Conservation (phyloP, 2,329 filamentous ascomycete genomes). For the Ophiostoma fasciatum region DNA sequence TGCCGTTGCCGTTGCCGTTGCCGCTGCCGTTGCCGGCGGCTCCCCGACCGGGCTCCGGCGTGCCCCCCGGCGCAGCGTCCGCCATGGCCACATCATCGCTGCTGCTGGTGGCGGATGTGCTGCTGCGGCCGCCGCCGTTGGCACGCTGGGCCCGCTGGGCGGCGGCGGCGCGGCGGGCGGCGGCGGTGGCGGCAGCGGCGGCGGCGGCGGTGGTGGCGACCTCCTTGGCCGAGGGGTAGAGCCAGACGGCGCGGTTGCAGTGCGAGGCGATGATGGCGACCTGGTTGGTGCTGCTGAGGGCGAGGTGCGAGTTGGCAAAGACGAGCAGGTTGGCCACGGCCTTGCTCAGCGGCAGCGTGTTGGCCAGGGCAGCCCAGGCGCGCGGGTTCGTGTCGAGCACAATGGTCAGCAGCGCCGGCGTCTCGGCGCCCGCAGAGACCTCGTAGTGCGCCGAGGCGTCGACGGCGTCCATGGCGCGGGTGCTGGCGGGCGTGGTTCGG, state of each 20-base stretch:
- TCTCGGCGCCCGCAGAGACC: constrained; percentile 35
- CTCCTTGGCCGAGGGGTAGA: constrained; percentile 52
- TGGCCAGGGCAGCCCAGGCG: constrained; percentile 65
- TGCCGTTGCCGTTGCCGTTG: background rate
- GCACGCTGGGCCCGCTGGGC: no score
- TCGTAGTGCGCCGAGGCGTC: constrained; percentile 48
- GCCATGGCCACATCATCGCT: constrained; percentile 6
- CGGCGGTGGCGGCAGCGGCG: constrained; percentile 11
- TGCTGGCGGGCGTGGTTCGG: no score
- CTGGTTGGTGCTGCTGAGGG: constrained; percentile 85
- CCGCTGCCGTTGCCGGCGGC: constrained; percentile 42
- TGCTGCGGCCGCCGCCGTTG: no score
- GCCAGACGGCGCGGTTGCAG: constrained; percentile 70
- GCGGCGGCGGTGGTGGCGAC: constrained; percentile 64
- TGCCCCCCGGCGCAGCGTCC: background rate
- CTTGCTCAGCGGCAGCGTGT: constrained; percentile 63
- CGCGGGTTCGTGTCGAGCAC: constrained; percentile 94
- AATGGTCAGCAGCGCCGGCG: constrained; percentile 75
- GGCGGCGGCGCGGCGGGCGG: background rate
- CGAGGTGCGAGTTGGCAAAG: constrained; percentile 92
- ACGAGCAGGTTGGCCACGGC: constrained; percentile 81
- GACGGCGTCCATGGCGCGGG: constrained; percentile 34
- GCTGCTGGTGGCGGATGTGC: constrained; percentile 34
- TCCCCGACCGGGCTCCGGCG: constrained; percentile 15
- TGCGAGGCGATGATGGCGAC: constrained; percentile 87